Base-by-base conservation (phyloP, 345 rosid species). In the Syzygium jambos region DNA sequence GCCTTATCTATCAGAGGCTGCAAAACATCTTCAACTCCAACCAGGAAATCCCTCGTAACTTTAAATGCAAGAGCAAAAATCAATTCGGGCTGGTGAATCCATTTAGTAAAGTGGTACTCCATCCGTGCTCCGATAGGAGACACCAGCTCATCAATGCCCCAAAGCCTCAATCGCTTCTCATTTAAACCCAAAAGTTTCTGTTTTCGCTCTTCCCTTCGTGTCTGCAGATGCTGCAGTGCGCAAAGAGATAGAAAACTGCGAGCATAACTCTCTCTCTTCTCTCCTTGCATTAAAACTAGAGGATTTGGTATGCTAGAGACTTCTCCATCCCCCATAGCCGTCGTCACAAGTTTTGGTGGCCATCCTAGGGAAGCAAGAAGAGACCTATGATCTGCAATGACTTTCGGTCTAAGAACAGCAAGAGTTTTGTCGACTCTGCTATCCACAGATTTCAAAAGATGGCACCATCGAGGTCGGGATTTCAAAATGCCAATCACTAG, bases 1-100 rank as follows among this genome's bases (percentile, higher is more conserved):
- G 97, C 97, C 88, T 88, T 92, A 85, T 96, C 98, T 61, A 96
- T 93, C 90, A 95, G 90, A 90, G 98, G 98, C 91, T 94, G 96
- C 93, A 96, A 93, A 86, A 94, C 90, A 86, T 93, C 96, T 80
- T 93, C 97, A 8, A 96, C 90, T 21, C 96, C 98, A 41, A 90
- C 89, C 83, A 93, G 90, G 86, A 95, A 95, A 88, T 94, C 96
- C 87, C 91, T 94, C 13, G 95, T 93, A 54, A 94, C 91, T 92
- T 91, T 94, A 85, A 93, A 89, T 4, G 91, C 93, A 85, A 95
- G 96, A n/a, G 94, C 93, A 90, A 94, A 95, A 41, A 94, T 93
- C 88, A 93, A 91, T 88, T 96, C 97, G 51, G 97, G 96, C 86
- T 93, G 92, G 25, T 94, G 92, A 84, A 84, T 89, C 98, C 98